Evolutionary conservation across 192 early-diverging fungal genomes (phyloP).

Genomic region (Backusella luteola): DNA sequence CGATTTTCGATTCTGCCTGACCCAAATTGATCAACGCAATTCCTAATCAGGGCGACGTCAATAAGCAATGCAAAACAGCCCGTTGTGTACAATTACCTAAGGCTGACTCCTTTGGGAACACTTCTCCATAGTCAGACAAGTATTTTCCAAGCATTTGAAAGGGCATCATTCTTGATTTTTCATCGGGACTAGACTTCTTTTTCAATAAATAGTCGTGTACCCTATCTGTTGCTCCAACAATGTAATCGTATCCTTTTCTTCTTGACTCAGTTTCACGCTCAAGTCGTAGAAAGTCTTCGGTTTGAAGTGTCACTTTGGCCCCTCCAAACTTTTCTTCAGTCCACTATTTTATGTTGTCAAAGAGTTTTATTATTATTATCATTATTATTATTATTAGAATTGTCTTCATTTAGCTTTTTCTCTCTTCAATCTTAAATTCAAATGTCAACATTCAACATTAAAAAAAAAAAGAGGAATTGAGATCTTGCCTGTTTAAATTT

Average conservation of each 20-base stretch:
- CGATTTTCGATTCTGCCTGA: constrained; percentile 46
- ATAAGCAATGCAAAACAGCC: not conserved
- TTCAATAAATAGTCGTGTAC: constrained; percentile 55
- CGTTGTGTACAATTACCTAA: constrained; percentile 31
- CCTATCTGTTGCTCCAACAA: constrained; percentile 50
- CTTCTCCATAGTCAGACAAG: constrained; percentile 61
- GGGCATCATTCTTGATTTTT: constrained; percentile 58
- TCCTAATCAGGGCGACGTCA: constrained; percentile 31
- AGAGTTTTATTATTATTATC: not conserved
- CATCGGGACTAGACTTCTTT: constrained; percentile 62
- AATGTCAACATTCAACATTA: not conserved
- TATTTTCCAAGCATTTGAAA: constrained; percentile 64
- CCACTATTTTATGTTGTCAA: constrained; percentile 42
- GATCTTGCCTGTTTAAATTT: constrained; percentile 62
- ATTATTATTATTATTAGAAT: not conserved
- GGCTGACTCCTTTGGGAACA: constrained; percentile 37
- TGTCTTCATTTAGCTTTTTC: not conserved
- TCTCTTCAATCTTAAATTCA: not conserved
- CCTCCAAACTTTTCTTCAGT: constrained; percentile 81
- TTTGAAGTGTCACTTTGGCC: constrained; percentile 65
- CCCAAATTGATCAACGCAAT: constrained; percentile 50
- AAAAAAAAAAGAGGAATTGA: not conserved
- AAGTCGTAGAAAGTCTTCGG: constrained; percentile 82
- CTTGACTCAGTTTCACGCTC: constrained; percentile 72
- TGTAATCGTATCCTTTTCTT: constrained; percentile 61